These are phyloP conservation scores for Pyricularia pennisetigena DNA, from an alignment of 2,329 filamentous ascomycete genomes.

Conservation along the genomic window DNA sequence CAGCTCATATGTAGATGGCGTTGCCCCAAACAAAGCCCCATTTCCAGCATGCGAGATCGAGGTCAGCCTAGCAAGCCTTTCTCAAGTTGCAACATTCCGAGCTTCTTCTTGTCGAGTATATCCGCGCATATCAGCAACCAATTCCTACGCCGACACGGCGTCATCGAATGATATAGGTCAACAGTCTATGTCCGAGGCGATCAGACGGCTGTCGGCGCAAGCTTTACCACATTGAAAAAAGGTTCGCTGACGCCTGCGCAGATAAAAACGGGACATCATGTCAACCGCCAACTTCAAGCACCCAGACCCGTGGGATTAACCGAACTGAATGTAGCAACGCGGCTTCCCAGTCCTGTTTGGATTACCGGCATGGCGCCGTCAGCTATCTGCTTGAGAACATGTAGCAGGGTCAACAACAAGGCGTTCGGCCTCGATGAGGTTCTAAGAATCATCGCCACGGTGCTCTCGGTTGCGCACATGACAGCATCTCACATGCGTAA, in stretches of 20 bases:
- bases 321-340: not conserved
- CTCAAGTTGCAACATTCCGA: not conserved
- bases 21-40: not conserved
- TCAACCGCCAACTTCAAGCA: not conserved
- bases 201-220: not conserved
- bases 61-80: not conserved
- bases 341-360: not conserved
- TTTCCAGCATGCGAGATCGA: not conserved
- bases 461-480: not conserved
- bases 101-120: not conserved
- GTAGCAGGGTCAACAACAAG: not conserved
- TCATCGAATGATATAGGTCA: not conserved
- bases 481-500: not conserved
- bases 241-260: not conserved
- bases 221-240: not conserved
- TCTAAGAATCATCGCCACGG: not conserved
- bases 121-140: not conserved
- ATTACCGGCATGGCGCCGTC: not conserved
- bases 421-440: not conserved
- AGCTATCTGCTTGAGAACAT: not conserved
- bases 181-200: not conserved
- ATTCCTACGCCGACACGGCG: not conserved
- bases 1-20: not conserved
- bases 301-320: not conserved
- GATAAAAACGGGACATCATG: not conserved